Evolutionary conservation across 2,329 filamentous ascomycete genomes (phyloP), one percentile per base, ranked within the genome.

Genomic region (Exophiala spinifera): DNA sequence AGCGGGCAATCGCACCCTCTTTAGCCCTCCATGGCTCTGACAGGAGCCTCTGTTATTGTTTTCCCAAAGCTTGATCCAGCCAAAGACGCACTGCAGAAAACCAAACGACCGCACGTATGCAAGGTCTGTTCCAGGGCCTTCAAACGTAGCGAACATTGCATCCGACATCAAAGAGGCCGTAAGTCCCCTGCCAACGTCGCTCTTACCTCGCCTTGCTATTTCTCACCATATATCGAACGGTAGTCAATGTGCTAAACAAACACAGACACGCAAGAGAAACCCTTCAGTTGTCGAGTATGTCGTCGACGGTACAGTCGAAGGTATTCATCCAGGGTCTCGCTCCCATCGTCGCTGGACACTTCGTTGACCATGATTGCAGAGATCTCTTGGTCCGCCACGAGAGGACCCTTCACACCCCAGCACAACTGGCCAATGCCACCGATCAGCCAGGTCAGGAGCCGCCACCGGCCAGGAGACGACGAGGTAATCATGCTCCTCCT

Each of bases 371-470:
- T 60, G 15, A 5, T 10, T 31, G 4, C 36, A 69, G 66, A 58
- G 68, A 70, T 53, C 61, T 70, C n/a, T 64, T 70, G 13, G 67
- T 69, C 46, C 63, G 68, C 43, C 68, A 70, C 47, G 68, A 69
- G 42, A 62, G 65, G 40, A 68, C 68, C 10, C 55, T 70, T 13
- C 68, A 70, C 46, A 61, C 65, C 15, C 61, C 65, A 36, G 62
- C 65, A 48, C 67, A 63, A 54, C 51, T 59, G 14, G 60, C 57
- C 23, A 48, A 48, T 51, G 21, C 57, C 31, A 52, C 50, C 55
- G 51, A 44, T 10, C 34, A 60, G 37, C 54, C 19, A 44, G 39
- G 57, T 33, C 54, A 23, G 11, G 46, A 33, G 25, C 42, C 52
- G 19, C 21, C 20, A 4, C 31, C 28, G 6, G 28, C 28, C 28